A percentile compares a stretch with the other conserved stretches of the same genome.
Evolutionary conservation across 768 basidiomycete species (phyloP).

Genomic region (Mycena filopes): DNA sequence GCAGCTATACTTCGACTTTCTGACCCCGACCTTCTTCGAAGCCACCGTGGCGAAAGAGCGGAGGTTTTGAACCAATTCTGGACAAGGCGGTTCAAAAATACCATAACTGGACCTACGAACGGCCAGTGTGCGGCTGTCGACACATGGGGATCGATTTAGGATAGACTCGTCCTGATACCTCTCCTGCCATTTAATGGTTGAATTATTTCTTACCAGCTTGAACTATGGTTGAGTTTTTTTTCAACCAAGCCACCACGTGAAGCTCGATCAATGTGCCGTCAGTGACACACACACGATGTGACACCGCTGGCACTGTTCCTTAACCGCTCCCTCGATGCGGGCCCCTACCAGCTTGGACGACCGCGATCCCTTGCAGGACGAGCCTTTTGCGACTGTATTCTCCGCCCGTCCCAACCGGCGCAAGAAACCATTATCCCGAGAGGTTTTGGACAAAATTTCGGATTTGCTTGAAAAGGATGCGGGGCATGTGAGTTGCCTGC

Average conservation of each 20-base stretch:
- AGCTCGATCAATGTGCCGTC: not conserved
- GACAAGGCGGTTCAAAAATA: no score
- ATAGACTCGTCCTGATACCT: no score
- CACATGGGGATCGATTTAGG: no score
- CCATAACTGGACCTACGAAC: no score
- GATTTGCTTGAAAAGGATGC: not conserved
- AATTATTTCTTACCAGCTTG: no score
- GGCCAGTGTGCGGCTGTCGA: no score
- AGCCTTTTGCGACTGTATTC: slow-evolving; percentile 5
- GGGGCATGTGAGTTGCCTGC: not conserved
- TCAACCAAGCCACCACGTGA: not conserved
- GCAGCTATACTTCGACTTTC: no score
- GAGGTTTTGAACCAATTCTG: no score
- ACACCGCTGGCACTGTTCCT: not conserved
- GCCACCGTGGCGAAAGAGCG: no score
- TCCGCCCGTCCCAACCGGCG: not conserved
- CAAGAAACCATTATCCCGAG: not conserved
- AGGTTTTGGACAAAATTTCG: not conserved
- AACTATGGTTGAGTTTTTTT: no score
- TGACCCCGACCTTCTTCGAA: no score
- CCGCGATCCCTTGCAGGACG: not conserved
- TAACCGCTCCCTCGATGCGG: not conserved
- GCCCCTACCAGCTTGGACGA: slow-evolving; percentile 13
- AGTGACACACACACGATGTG: not conserved
- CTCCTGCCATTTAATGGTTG: no score